phyloP scores from a whole-genome alignment of 768 basidiomycete genomes.

The Mycena alexandri region DNA sequence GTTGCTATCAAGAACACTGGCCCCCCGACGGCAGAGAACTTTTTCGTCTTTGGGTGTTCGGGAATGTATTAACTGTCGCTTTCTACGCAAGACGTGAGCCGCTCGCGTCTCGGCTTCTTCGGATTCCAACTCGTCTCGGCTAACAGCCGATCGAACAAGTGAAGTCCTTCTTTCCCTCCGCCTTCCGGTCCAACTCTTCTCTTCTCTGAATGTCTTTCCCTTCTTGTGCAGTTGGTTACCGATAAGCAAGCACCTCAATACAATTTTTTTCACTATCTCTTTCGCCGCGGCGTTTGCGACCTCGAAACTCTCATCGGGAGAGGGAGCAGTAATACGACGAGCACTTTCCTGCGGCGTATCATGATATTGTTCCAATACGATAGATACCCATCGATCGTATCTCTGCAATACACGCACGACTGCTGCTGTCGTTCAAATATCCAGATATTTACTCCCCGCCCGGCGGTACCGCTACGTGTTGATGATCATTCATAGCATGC shows the following conservation, averaged over 20 bases:
- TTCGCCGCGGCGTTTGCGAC: too few species aligned
- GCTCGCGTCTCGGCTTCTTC: slow-evolving; percentile 2
- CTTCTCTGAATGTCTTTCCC: neutral
- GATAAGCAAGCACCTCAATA: too few species aligned
- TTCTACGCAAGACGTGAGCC: slow-evolving; percentile 12
- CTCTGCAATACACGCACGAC: too few species aligned
- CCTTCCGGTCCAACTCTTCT: neutral
- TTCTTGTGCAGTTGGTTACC: neutral
- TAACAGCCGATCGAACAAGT: neutral
- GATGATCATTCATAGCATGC: slow-evolving; percentile 8
- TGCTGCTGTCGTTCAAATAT: too few species aligned
- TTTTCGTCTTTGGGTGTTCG: neutral
- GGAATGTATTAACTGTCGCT: too few species aligned
- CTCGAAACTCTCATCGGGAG: too few species aligned
- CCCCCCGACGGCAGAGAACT: slow-evolving; percentile 24
- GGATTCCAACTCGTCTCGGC: neutral
- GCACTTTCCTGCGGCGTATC: too few species aligned
- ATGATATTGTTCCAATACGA: too few species aligned
- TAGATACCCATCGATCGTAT: too few species aligned
- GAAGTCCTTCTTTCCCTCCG: slow-evolving; percentile 1
- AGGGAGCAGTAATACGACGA: too few species aligned
- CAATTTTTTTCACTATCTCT: too few species aligned
- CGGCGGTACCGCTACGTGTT: neutral
- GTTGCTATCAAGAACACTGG: slow-evolving; percentile 19
- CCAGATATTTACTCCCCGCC: neutral